These are phyloP conservation scores for Wickerhamiella spandovensis DNA, from an alignment of 805 yeast genomes.

Conservation along the genomic window DNA sequence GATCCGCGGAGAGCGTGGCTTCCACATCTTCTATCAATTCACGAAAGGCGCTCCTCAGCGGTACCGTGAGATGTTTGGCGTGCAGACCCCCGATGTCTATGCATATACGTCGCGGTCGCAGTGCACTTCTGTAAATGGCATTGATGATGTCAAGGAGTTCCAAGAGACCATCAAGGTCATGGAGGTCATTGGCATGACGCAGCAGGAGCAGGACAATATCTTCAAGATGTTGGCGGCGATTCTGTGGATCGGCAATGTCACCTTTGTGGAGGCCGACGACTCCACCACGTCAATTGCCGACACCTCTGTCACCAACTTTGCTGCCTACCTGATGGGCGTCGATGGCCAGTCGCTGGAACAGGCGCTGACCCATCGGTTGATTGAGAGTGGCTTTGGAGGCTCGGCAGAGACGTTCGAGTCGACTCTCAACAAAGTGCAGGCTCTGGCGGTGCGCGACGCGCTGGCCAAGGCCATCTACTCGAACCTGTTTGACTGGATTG, in stretches of 20 bases:
- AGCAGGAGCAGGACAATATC: slow-evolving; percentile 78
- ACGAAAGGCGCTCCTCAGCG: slow-evolving; percentile 80
- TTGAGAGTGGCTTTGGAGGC: slow-evolving; percentile 83
- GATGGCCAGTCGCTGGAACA: slow-evolving; percentile 51
- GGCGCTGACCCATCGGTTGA: slow-evolving; percentile 62
- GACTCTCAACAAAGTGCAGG: slow-evolving; percentile 84
- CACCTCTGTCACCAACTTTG: slow-evolving; percentile 82
- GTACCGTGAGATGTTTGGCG: slow-evolving; percentile 74
- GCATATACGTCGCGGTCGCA: slow-evolving; percentile 76
- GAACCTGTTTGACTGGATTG: slow-evolving; percentile 93
- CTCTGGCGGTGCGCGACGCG: slow-evolving; percentile 84
- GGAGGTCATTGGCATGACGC: slow-evolving; percentile 71
- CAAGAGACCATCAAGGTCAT: slow-evolving; percentile 74
- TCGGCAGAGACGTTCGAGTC: slow-evolving; percentile 91
- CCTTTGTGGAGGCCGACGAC: slow-evolving; percentile 63
- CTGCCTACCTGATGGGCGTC: slow-evolving; percentile 80
- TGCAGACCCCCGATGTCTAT: slow-evolving; percentile 89
- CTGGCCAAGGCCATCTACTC: slow-evolving; percentile 88
- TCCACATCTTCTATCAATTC: slow-evolving; percentile 93
- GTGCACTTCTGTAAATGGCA: slow-evolving; percentile 74
- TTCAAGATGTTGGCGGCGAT: slow-evolving; percentile 75
- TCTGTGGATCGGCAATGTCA: slow-evolving; percentile 88
- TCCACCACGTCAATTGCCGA: slow-evolving; percentile 79
- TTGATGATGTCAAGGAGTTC: slow-evolving; percentile 73
- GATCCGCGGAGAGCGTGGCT: slow-evolving; percentile 81